phyloP scores from a whole-genome alignment of 2,329 filamentous ascomycete species.

The Emergomyces africanus region DNA sequence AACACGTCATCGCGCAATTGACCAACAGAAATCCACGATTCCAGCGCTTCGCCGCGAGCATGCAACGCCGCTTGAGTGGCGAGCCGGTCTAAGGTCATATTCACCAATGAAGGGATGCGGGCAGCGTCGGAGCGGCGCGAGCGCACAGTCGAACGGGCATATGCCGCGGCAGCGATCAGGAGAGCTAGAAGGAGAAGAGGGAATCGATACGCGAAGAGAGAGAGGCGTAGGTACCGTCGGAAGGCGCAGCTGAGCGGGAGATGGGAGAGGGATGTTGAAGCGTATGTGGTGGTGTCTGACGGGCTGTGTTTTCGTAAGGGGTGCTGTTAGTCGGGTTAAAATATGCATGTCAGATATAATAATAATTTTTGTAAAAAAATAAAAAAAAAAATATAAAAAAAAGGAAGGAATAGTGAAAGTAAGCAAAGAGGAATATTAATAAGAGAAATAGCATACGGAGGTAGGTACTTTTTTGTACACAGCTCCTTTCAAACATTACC shows the following conservation, averaged over 20 bases:
- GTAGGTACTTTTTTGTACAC: not conserved
- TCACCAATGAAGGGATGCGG: slow-evolving; percentile 70
- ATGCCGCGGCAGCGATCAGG: slow-evolving; percentile 41
- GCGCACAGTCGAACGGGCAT: slow-evolving; percentile 51
- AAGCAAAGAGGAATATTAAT: not conserved
- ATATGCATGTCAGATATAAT: slow-evolving; percentile 37
- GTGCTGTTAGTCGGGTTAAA: slow-evolving; percentile 67
- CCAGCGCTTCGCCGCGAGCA: slow-evolving; percentile 50
- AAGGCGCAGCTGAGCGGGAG: slow-evolving; percentile 62
- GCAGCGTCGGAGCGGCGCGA: slow-evolving; percentile 52
- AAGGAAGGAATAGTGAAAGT: not conserved
- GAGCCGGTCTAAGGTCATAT: slow-evolving; percentile 70
- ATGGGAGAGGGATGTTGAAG: slow-evolving; percentile 79
- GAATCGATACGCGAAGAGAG: slow-evolving; percentile 38
- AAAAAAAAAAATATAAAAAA: slow-evolving; percentile 1
- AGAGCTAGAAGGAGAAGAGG: slow-evolving; percentile 36
- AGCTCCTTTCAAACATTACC: not conserved
- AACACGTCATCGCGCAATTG: slow-evolving; percentile 88
- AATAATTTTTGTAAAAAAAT: slow-evolving; percentile 15
- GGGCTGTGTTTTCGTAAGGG: slow-evolving; percentile 59
- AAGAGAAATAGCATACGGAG: not conserved
- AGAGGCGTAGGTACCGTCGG: slow-evolving; percentile 35
- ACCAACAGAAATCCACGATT: slow-evolving; percentile 72
- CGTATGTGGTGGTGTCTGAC: slow-evolving; percentile 54
- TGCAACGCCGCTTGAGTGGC: slow-evolving; percentile 75